Conservation (phyloP, 345 rosid genomes). For the Firmiana major region DNA sequence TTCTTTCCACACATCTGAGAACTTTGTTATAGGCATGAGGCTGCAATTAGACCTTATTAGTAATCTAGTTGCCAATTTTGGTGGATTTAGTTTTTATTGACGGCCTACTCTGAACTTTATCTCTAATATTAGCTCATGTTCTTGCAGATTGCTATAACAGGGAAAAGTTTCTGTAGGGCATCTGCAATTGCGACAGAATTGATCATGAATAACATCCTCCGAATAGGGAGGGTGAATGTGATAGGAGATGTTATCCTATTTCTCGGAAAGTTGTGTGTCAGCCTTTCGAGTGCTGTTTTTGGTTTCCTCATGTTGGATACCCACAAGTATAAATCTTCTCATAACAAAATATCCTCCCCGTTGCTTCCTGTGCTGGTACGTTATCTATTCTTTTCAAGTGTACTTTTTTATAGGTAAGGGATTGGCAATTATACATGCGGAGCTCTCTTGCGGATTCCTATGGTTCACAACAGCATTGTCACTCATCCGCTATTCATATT, state of each 20-base stretch:
- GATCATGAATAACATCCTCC: conserved; percentile 76
- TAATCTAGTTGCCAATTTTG: neutral
- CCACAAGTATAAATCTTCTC: conserved; percentile 70
- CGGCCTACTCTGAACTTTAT: neutral
- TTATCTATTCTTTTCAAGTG: neutral
- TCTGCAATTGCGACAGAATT: conserved; percentile 85
- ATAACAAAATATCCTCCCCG: conserved; percentile 84
- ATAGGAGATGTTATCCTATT: conserved; percentile 89
- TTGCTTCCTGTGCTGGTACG: conserved; percentile 88
- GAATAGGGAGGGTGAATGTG: conserved; percentile 90
- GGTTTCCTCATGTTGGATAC: conserved; percentile 93
- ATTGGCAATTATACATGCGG: no score
- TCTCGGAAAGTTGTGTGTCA: conserved; percentile 90
- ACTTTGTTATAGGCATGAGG: neutral
- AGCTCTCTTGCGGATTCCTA: neutral
- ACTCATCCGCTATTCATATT: neutral
- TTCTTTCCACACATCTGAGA: neutral
- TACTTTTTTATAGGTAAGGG: neutral
- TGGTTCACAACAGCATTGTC: neutral
- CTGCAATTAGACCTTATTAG: neutral
- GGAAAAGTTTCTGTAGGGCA: conserved; percentile 85
- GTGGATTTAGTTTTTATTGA: conserved; percentile 1
- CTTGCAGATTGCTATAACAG: conserved; percentile 85
- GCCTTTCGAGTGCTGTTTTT: conserved; percentile 80
- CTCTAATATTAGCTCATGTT: neutral